Base-by-base conservation (phyloP, 177 flowering plant genomes). In the Tripterygium wilfordii region DNA sequence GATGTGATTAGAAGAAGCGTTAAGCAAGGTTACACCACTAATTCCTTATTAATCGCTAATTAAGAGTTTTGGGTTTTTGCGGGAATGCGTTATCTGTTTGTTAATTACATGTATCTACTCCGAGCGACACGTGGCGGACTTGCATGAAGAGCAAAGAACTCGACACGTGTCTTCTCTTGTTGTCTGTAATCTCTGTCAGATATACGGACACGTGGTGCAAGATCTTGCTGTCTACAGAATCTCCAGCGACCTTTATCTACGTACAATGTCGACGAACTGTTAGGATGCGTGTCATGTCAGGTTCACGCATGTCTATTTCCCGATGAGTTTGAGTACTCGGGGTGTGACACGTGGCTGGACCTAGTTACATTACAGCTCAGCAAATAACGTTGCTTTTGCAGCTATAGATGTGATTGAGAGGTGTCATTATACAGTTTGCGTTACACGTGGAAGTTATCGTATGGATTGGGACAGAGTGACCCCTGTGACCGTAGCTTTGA, bases 141-240 rank as follows among this genome's bases (percentile, higher is more conserved):
- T 35, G 32, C 18, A 33, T 44, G 58, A 26, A 55, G 24, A 35
- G 8, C 49, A 21, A 6, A 17, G 7, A 32, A 4, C 0, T n/a
- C 5, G 27, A 41, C 45, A 40, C 55, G 29, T 41, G 55, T 36
- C 16, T n/a, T 3, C 18, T 36, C 4, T 5, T 0, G 38, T 3
- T 12, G 5, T 12, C 24, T 16, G 17, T 9, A n/a, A 18, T 22
- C 53, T 31, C 20, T 14, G 16, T 41, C 29, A 15, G 22, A 18
- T 2, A 39, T 22, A 37, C 28, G 48, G 54, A 49, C 48, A 42
- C 61, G 61, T 49, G 61, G 54, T 26, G 25, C 1, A 1, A 40
- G 60, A 40, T 47, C 30, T 23, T 13, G 26, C 22, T 29, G 37
- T 55, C 37, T 30, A 25, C 25, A 15, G 25, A 24, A 32, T 42